Base-by-base conservation (phyloP, 495 filamentous ascomycete species). In the Paragyromitra xinjiangensis region DNA sequence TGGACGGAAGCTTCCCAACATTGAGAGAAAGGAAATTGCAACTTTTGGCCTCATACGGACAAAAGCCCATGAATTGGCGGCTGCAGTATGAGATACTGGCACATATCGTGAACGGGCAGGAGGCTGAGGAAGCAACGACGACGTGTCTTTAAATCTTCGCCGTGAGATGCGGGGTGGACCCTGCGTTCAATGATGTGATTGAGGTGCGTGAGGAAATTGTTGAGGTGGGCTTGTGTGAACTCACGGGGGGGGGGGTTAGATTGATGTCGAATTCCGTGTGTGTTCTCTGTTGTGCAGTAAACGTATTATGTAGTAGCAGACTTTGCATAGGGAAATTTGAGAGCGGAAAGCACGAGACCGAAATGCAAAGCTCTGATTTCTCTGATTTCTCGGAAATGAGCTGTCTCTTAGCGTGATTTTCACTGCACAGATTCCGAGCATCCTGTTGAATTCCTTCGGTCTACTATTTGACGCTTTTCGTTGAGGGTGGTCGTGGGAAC, bases 131-230 rank as follows among this genome's bases (percentile, higher is more conserved):
- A 71, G 51, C 34, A 72, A 65, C 75, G 69, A 62, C 77, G 74
- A 79, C 77, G 77, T 78, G 77, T 79, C 77, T 66, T 50, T 42
- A 61, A 74, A 79, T 79, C 77, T 78, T 79, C 66, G 74, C 56
- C 45, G 63, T 37, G 59, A 78, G 77, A 79, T 78, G 74, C 74
- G 77, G 73, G 73, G 66, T 78, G 65, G 66, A 40, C 66, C 65
- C 75, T 78, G 59, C 65, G 50, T 71, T 68, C 56, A 77, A 69
- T 77, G 64, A 66, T 77, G 62, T 77, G 68, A 71, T 64, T 56
- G 53, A 53, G 71, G 74, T 58, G 69, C 50, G 58, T 53, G 44
- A 26, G 29, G 45, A 72, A 71, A 48, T 34, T 66, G 62, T 73
- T 48, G 69, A 48, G 59, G 55, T 24, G 40, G 37, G 26, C 50